Conservation (phyloP, 2,329 filamentous ascomycete genomes). For the Pestalotiopsis sp. region DNA sequence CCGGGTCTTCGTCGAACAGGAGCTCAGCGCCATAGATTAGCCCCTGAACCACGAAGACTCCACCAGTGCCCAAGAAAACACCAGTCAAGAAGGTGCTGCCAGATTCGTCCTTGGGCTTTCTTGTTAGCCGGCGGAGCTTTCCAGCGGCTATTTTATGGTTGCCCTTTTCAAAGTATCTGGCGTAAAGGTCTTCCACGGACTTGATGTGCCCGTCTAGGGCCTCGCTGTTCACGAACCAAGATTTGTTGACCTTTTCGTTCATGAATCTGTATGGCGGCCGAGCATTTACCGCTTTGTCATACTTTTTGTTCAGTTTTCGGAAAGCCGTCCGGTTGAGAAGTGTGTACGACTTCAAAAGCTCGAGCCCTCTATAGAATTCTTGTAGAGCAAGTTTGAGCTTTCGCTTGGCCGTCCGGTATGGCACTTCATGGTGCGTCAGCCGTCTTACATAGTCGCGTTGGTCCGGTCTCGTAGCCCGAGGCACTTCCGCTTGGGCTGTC, state of each 20-base stretch:
- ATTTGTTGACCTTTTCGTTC: constrained; percentile 85
- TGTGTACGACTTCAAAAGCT: constrained; percentile 89
- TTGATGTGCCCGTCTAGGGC: constrained; percentile 79
- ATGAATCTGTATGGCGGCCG: constrained; percentile 80
- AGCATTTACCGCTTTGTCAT: constrained; percentile 86
- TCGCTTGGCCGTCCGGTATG: constrained; percentile 84
- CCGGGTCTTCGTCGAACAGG: constrained; percentile 48
- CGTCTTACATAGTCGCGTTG: constrained; percentile 54
- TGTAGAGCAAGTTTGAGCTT: constrained; percentile 90
- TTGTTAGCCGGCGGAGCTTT: constrained; percentile 77
- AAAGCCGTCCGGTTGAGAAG: constrained; percentile 91
- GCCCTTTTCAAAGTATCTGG: constrained; percentile 89
- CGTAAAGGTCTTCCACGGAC: constrained; percentile 86
- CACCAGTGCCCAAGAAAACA: constrained; percentile 68
- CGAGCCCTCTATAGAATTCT: constrained; percentile 90
- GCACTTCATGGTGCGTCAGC: constrained; percentile 60
- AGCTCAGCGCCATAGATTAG: constrained; percentile 61
- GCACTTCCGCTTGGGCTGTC: constrained; percentile 44
- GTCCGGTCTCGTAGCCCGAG: constrained; percentile 19
- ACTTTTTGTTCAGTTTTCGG: constrained; percentile 98
- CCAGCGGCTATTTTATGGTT: constrained; percentile 90
- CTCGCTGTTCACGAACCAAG: constrained; percentile 91
- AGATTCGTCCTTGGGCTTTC: constrained; percentile 57
- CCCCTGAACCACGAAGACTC: constrained; percentile 68
- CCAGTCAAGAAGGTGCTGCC: constrained; percentile 62